Evolutionary conservation across 179 eudicot genomes (phyloP).

Genomic region (Silene coronaria): DNA sequence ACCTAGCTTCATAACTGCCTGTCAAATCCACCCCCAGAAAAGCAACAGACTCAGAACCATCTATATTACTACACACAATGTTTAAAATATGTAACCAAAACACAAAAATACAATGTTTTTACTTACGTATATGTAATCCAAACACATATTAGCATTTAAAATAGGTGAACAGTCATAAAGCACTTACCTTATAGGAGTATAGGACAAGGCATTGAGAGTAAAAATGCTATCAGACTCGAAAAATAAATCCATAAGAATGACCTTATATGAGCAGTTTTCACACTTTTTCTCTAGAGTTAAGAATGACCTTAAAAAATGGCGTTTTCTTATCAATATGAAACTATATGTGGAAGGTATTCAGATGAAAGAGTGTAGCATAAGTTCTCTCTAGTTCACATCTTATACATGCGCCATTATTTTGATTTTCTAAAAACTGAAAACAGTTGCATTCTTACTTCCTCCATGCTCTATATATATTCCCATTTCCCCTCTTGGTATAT

Average conservation of each 20-base stretch:
- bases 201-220: neutral
- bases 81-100: neutral
- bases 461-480: too few species aligned
- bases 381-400: too few species aligned
- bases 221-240: neutral
- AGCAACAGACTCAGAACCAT: neutral
- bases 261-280: neutral
- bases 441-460: too few species aligned
- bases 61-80: neutral
- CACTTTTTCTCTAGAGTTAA: neutral
- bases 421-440: too few species aligned
- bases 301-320: neutral
- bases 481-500: too few species aligned
- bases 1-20: slow-evolving; percentile 72
- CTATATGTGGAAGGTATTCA: too few species aligned
- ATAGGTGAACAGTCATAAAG: neutral
- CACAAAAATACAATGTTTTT: too few species aligned
- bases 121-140: too few species aligned
- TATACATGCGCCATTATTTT: too few species aligned
- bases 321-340: too few species aligned
- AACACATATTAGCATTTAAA: neutral
- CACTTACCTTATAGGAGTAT: neutral
- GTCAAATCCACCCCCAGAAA: slow-evolving; percentile 10
- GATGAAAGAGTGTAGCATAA: too few species aligned
- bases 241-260: neutral